These are phyloP conservation scores for Yarrowia osloensis DNA, from an alignment of 805 yeast genomes.

Conservation along the genomic window DNA sequence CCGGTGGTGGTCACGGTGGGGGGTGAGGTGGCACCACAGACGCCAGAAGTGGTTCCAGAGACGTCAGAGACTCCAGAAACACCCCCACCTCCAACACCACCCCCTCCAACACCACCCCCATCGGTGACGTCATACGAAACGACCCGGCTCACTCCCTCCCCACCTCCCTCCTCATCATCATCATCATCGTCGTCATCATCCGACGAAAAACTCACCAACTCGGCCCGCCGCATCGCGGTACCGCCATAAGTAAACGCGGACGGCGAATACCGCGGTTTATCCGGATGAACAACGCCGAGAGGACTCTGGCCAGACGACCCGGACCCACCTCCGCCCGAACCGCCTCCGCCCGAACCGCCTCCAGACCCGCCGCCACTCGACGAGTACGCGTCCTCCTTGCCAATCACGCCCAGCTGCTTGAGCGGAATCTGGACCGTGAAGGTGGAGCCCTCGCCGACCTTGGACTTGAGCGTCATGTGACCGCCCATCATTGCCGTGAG, in stretches of 20 bases:
- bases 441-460: constrained; percentile 79
- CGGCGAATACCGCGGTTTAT: constrained; percentile 19
- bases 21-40: too few species aligned
- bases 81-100: background rate
- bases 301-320: constrained; percentile 15
- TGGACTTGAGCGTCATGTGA: constrained; percentile 68
- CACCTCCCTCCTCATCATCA: constrained; percentile 1
- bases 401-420: constrained; percentile 23
- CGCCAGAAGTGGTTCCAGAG: too few species aligned
- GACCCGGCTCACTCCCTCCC: too few species aligned
- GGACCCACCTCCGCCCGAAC: background rate
- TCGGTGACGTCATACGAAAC: too few species aligned
- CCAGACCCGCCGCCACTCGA: constrained; percentile 3
- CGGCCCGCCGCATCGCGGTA: constrained; percentile 6
- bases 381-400: constrained; percentile 25
- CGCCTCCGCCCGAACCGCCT: background rate
- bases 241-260: constrained; percentile 2
- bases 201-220: constrained; percentile 17
- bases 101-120: background rate
- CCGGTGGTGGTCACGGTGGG: background rate
- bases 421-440: constrained; percentile 69
- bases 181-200: constrained; percentile 28
- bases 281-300: constrained; percentile 1
- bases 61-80: background rate
- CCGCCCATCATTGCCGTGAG: constrained; percentile 89